Evolutionary conservation across 805 yeast genomes (phyloP), one percentile per base, ranked within the genome.

Genomic region (Grigorovia transvaalensis): DNA sequence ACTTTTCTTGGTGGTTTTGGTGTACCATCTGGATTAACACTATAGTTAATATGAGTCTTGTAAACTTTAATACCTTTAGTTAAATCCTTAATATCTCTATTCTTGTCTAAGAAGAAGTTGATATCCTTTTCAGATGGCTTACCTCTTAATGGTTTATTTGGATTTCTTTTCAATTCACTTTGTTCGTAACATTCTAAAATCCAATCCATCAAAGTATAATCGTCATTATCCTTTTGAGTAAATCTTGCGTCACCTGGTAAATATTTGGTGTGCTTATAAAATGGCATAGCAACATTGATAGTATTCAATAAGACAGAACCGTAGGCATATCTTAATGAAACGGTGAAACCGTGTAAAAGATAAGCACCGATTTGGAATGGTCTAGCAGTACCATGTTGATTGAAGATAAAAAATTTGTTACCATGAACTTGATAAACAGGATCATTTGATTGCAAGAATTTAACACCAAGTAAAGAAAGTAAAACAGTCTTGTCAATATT

Each of bases 221-320:
- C 47, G 5, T 29, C 47, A 35, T 57, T 56, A 12, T 50, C 51
- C 48, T 58, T 56, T 12, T 59, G 53, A 6, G 49, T 53, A 43
- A 56, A 59, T 29, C 45, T 54, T 30, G 58, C 56, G 50, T 58
- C 57, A 48, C 59, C 60, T 23, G 63, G 62, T 46, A 59, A 50
- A 44, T 56, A 59, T 43, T 57, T 59, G 13, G 60, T 56, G 29
- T 58, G 60, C 43, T 58, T 59, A 43, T 51, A 48, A 45, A 58
- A 59, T 42, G 63, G 57, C 44, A 51, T 40, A 42, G 56, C 47
- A 20, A 57, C 59, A 48, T 56, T 58, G n/a, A 58, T 50, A 19
- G 54, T 51, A 30, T 59, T 59, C 33, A 59, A 46, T 42, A 56
- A 46, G 11, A 59, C 60, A 35, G 59, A 52, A 48, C 59, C 61